Evolutionary conservation across 1,284 basidiomycete species (phyloP), one percentile per base, ranked within the genome.

Genomic region (Abortiporus biennis): DNA sequence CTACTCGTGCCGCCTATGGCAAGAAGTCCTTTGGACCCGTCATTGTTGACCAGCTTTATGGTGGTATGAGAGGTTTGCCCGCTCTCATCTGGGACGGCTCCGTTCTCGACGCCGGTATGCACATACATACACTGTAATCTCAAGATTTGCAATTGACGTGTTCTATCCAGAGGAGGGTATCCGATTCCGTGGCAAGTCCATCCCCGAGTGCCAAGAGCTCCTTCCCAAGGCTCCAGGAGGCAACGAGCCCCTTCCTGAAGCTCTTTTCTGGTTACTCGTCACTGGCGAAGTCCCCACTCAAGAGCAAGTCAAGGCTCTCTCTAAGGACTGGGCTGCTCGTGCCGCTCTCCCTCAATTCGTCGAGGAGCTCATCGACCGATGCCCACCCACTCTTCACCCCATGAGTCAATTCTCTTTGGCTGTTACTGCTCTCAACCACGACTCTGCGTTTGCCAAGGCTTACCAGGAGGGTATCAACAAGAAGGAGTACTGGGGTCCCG

Each of bases 381-480:
- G 89, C 71, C 91, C 92, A 46, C 89, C 90, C 43, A 93, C 91
- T 22, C 77, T 96, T 43, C 93, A 96, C 68, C 92, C 92, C 52
- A 97, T 96, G 92, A 90, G 85, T 65, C 92, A 97, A 69, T 95
- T 97, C 71, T 85, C 85, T 62, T 73, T 95, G 59, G 93, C 92
- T 49, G 89, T 94, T 54, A 94, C 92, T 54, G 92, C 93, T 35
- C 78, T 93, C 46, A 97, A 96, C 76, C 94, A 98, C 67, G 86
- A 97, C 69, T 97, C 93, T 20, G 90, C 92, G 44, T 98, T 98
- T 61, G 92, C 95, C 53, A 91, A 92, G 67, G 92, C 92, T 9
- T 98, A 98, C 72, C 82, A 86, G 50, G 74, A 89, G 56, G 95
- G 95, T 54, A 78, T 95, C 57, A 82, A 84, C 63, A 99, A 99